Evolutionary conservation across 306 rosid species (phyloP).

Genomic region (Cercis canadensis): DNA sequence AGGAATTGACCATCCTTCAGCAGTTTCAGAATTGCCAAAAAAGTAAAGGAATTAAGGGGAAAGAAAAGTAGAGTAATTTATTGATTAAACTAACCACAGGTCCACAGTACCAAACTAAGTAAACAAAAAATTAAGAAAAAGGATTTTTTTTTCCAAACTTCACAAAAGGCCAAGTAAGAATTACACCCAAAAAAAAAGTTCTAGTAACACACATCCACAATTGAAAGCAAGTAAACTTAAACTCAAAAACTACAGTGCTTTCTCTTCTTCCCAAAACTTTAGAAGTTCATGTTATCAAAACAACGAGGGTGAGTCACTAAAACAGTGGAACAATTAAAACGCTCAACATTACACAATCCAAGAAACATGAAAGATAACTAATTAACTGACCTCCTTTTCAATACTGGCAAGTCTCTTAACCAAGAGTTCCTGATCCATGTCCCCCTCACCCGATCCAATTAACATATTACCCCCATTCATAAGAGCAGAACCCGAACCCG

Average conservation of each 20-base stretch:
- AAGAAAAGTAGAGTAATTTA: background rate
- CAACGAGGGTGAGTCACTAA: slow-evolving; percentile 1
- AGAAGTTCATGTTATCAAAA: slow-evolving; percentile 6
- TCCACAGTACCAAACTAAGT: background rate
- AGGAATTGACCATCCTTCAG: slow-evolving; percentile 13
- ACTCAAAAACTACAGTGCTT: background rate
- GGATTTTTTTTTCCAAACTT: background rate
- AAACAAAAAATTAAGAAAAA: background rate
- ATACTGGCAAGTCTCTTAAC: slow-evolving; percentile 59
- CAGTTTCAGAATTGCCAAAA: background rate
- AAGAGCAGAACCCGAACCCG: slow-evolving; percentile 44
- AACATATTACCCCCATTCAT: slow-evolving; percentile 65
- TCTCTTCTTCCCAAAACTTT: slow-evolving; percentile 7
- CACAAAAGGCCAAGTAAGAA: background rate
- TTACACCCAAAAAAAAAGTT: too few relatives aligned
- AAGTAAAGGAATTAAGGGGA: too few relatives aligned
- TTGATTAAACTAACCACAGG: slow-evolving; percentile 6
- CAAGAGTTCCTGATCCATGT: slow-evolving; percentile 52
- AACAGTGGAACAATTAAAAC: background rate
- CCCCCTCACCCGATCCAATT: slow-evolving; percentile 50
- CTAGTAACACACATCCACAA: too few relatives aligned
- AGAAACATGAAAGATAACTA: background rate
- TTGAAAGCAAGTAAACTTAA: too few relatives aligned
- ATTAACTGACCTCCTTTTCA: slow-evolving; percentile 79
- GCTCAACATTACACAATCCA: background rate